A percentile compares a stretch with the other conserved stretches of the same genome.
Evolutionary conservation across 2,329 filamentous ascomycete species (phyloP).

Genomic region (Epichloe aotearoae): DNA sequence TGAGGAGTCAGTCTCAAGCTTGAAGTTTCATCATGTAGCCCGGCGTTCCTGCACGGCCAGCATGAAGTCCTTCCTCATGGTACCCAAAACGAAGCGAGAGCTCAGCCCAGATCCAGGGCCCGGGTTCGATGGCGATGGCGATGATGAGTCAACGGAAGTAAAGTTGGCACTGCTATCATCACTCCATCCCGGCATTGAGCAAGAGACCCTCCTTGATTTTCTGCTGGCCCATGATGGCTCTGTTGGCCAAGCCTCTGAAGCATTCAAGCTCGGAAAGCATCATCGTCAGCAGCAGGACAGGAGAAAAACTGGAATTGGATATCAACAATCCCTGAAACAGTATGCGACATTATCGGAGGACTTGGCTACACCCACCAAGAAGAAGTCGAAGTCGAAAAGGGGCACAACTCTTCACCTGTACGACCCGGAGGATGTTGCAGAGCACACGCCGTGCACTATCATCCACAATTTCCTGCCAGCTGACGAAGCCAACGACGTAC

Average conservation of each 20-base stretch:
- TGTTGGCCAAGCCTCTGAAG: slow-evolving; percentile 49
- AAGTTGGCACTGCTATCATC: slow-evolving; percentile 79
- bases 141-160: slow-evolving; percentile 64
- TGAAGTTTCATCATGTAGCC: neutral
- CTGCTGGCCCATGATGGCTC: slow-evolving; percentile 67
- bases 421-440: slow-evolving; percentile 65
- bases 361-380: slow-evolving; percentile 21
- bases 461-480: slow-evolving; percentile 78
- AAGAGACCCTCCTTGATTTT: slow-evolving; percentile 61
- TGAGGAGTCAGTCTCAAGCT: neutral
- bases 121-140: slow-evolving; percentile 7
- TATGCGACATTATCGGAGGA: slow-evolving; percentile 24
- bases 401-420: slow-evolving; percentile 77
- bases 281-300: slow-evolving; percentile 13
- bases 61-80: slow-evolving; percentile 47
- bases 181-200: slow-evolving; percentile 50
- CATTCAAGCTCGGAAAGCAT: slow-evolving; percentile 28
- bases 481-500: slow-evolving; percentile 57
- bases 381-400: slow-evolving; percentile 52
- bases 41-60: neutral
- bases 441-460: slow-evolving; percentile 79
- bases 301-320: slow-evolving; percentile 29
- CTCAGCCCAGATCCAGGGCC: slow-evolving; percentile 15
- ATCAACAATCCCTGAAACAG: slow-evolving; percentile 50
- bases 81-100: slow-evolving; percentile 34